Conservation (phyloP, 208 protist genomes). For the Leishmania aethiopica region DNA sequence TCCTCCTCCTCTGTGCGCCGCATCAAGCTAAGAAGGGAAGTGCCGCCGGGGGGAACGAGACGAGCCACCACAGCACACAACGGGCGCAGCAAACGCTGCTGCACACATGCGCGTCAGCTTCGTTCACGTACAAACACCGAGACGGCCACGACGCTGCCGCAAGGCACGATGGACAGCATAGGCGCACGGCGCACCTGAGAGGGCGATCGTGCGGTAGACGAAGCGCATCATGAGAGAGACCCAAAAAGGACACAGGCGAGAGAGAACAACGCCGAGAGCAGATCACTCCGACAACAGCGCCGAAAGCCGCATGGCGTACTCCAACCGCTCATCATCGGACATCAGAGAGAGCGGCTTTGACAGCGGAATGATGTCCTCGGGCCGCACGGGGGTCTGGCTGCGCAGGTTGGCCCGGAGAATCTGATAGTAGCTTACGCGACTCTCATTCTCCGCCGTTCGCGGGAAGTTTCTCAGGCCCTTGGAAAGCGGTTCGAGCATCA, state of each 20-base stretch:
- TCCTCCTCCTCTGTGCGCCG: background rate
- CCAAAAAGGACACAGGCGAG: background rate
- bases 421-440: conserved; percentile 50
- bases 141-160: background rate
- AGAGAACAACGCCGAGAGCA: background rate
- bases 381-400: conserved; percentile 32
- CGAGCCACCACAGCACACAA: background rate
- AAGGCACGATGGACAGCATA: background rate
- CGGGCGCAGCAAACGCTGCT: background rate
- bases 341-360: conserved; percentile 72
- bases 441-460: conserved; percentile 3
- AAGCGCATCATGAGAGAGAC: background rate
- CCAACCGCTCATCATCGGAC: conserved; percentile 70
- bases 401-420: conserved; percentile 50
- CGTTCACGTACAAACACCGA: background rate
- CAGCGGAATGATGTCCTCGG: conserved; percentile 57
- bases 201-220: background rate
- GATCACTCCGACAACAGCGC: conserved; percentile 37
- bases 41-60: no score
- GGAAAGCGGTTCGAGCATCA: conserved; percentile 48
- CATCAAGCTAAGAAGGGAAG: background rate
- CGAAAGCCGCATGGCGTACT: conserved; percentile 69
- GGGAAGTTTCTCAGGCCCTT: background rate
- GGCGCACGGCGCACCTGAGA: background rate
- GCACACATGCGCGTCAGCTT: background rate